Evolutionary conservation across 805 yeast species (phyloP).

Genomic region (Zygoascus ofunaensis): DNA sequence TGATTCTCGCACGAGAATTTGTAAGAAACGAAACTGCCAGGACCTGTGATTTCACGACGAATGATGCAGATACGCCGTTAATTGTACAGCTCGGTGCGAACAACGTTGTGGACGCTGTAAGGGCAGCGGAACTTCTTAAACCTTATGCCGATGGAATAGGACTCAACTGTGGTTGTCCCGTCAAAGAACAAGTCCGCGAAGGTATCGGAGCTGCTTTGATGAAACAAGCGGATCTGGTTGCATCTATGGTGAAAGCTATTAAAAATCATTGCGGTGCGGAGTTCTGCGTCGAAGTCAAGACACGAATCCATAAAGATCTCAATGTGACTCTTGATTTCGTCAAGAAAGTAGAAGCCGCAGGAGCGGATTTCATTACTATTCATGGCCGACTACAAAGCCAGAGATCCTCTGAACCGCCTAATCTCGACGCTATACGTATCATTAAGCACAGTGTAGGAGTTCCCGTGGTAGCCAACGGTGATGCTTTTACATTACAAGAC

Average conservation of each 20-base stretch:
- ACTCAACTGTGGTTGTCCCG: constrained; percentile 95
- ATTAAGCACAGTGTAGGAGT: constrained; percentile 45
- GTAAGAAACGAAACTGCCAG: constrained; percentile 78
- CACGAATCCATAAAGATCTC: constrained; percentile 73
- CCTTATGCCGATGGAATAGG: constrained; percentile 93
- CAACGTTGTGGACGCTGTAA: constrained; percentile 67
- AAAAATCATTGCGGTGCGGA: constrained; percentile 61
- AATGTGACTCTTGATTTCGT: constrained; percentile 59
- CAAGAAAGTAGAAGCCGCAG: constrained; percentile 65
- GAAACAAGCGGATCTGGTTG: constrained; percentile 70
- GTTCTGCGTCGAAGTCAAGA: constrained; percentile 83
- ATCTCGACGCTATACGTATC: constrained; percentile 68
- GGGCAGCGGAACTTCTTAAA: constrained; percentile 80
- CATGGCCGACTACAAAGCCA: constrained; percentile 88
- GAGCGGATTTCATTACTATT: constrained; percentile 88
- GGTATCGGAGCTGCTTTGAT: constrained; percentile 97
- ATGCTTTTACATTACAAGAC: constrained; percentile 64
- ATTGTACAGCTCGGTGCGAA: constrained; percentile 89
- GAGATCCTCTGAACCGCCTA: constrained; percentile 74
- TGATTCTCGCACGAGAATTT: constrained; percentile 94
- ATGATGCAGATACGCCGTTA: constrained; percentile 55
- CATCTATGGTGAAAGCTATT: constrained; percentile 76
- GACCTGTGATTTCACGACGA: constrained; percentile 75
- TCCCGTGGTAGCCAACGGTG: constrained; percentile 98
- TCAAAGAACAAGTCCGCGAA: constrained; percentile 85